Evolutionary conservation across 345 rosid genomes (phyloP).

Genomic region (Aquilaria malaccensis): DNA sequence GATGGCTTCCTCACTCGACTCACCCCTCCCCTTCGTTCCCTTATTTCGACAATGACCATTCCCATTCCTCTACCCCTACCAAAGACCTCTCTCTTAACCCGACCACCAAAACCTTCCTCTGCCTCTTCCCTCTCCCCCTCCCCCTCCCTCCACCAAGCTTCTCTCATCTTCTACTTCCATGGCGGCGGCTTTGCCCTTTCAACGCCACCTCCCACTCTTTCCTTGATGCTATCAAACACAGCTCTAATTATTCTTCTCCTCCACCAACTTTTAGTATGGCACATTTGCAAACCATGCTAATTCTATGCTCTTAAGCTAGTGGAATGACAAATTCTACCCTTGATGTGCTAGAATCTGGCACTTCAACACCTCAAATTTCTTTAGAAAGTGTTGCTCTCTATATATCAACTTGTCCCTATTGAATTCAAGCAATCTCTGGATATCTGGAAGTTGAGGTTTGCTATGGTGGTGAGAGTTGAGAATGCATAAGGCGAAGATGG

Average conservation of each 20-base stretch:
- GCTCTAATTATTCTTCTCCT: constrained; percentile 75
- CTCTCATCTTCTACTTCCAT: too few relatives aligned
- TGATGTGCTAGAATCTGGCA: constrained; percentile 69
- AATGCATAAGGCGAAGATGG: constrained; percentile 11
- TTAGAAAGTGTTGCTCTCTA: constrained; percentile 71
- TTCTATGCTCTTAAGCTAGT: constrained; percentile 76
- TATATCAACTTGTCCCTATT: constrained; percentile 42
- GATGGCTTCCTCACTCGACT: too few relatives aligned
- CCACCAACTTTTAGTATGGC: constrained; percentile 72
- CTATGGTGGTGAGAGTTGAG: constrained; percentile 2
- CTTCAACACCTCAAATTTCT: constrained; percentile 31
- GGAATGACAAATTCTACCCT: constrained; percentile 58
- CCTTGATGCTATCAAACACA: constrained; percentile 32
- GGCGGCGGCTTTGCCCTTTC: too few relatives aligned
- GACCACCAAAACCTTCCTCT: too few relatives aligned
- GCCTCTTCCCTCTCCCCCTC: too few relatives aligned
- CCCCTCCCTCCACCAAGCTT: too few relatives aligned
- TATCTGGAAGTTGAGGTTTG: constrained; percentile 39
- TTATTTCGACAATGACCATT: too few relatives aligned
- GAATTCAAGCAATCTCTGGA: constrained; percentile 39
- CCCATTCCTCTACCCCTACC: too few relatives aligned
- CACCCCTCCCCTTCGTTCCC: too few relatives aligned
- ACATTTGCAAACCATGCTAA: constrained; percentile 76
- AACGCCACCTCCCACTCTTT: too few relatives aligned
- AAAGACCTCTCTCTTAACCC: too few relatives aligned